phyloP scores from a whole-genome alignment of 2,329 filamentous ascomycete species.

The Claviceps sp. region DNA sequence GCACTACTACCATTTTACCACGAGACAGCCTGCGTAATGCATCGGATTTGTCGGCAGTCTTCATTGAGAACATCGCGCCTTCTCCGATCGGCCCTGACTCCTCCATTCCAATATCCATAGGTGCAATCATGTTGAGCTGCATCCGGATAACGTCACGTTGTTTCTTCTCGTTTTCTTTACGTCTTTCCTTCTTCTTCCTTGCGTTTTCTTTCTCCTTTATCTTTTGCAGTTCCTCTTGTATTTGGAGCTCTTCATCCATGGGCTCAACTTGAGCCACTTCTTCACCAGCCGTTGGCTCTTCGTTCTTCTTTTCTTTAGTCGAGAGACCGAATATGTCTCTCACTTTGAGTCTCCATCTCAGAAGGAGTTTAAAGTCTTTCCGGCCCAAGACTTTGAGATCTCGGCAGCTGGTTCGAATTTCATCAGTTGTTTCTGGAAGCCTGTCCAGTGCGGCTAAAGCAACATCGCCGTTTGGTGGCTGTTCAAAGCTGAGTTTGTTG shows the following conservation, averaged over 20 bases:
- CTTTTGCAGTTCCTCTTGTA: constrained; percentile 75
- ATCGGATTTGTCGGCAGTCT: constrained; percentile 63
- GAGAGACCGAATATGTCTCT: constrained; percentile 83
- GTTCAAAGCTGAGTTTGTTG: constrained; percentile 74
- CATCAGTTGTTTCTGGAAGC: constrained; percentile 72
- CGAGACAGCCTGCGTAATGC: constrained; percentile 47
- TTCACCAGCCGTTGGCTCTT: constrained; percentile 27
- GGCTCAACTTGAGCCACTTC: constrained; percentile 66
- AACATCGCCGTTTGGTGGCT: constrained; percentile 69
- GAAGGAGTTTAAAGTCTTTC: constrained; percentile 82
- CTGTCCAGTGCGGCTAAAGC: constrained; percentile 76
- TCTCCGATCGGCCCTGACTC: constrained; percentile 66
- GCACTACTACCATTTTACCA: constrained; percentile 63
- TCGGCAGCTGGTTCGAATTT: constrained; percentile 64
- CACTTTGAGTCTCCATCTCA: constrained; percentile 81
- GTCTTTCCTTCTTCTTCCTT: constrained; percentile 69
- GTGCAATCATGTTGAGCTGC: constrained; percentile 94
- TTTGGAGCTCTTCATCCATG: constrained; percentile 89
- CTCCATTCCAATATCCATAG: constrained; percentile 91
- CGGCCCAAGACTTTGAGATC: constrained; percentile 85
- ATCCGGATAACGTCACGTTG: constrained; percentile 89
- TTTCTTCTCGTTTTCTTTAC: constrained; percentile 85
- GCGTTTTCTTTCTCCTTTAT: constrained; percentile 67
- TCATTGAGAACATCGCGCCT: constrained; percentile 77
- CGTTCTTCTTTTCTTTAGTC: constrained; percentile 48